phyloP scores from a whole-genome alignment of 2,329 filamentous ascomycete species.

The Colletotrichum sp. region DNA sequence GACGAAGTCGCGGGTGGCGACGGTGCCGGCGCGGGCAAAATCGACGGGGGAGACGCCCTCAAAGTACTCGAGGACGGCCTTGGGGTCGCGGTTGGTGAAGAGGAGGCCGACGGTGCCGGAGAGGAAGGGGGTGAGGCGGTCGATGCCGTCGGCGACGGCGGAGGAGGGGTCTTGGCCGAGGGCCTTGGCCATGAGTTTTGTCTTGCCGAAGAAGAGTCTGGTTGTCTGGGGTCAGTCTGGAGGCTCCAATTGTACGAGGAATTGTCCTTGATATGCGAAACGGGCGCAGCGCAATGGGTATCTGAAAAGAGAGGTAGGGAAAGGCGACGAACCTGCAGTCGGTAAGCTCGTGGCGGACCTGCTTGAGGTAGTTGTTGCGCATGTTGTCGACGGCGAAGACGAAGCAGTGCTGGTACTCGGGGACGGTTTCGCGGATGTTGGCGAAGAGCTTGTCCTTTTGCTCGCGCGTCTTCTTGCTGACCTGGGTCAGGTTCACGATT shows the following conservation, averaged over 20 bases:
- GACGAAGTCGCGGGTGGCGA: conserved; percentile 75
- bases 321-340: conserved; percentile 74
- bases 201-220: conserved; percentile 98
- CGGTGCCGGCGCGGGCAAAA: conserved; percentile 86
- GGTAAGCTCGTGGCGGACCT: conserved; percentile 81
- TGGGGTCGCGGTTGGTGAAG: conserved; percentile 80
- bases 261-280: neutral
- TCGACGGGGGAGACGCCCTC: conserved; percentile 75
- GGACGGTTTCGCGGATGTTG: conserved; percentile 84
- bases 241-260: neutral
- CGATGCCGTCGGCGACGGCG: conserved; percentile 80
- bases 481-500: conserved; percentile 88
- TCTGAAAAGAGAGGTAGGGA: neutral
- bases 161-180: conserved; percentile 80
- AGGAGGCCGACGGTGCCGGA: conserved; percentile 86
- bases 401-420: conserved; percentile 88
- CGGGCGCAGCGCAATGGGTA: neutral
- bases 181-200: conserved; percentile 97
- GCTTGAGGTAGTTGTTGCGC: conserved; percentile 96
- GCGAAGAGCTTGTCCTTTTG: conserved; percentile 88
- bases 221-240: neutral
- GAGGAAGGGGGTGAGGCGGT: conserved; percentile 72
- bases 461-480: conserved; percentile 90
- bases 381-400: conserved; percentile 96
- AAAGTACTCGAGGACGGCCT: conserved; percentile 76